Conservation (phyloP, 2,329 filamentous ascomycete genomes). For the Tolypocladium endophyticum region DNA sequence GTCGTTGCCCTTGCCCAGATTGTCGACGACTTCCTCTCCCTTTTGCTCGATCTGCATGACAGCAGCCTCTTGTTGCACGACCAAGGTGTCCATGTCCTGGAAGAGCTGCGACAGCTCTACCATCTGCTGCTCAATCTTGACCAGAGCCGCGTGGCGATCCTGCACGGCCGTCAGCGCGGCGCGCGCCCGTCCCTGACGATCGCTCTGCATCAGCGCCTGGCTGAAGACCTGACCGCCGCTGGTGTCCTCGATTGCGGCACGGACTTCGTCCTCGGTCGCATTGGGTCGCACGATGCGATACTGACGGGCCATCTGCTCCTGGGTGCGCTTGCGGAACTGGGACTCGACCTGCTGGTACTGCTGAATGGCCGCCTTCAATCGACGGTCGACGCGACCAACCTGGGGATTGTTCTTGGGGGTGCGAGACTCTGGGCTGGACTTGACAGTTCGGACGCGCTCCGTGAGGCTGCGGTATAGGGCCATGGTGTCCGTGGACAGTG, state of each 20-base stretch:
- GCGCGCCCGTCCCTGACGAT: constrained; percentile 71
- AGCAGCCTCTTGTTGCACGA: constrained; percentile 75
- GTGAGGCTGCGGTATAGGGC: constrained; percentile 69
- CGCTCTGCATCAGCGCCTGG: constrained; percentile 73
- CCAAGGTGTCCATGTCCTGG: constrained; percentile 76
- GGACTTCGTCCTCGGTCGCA: constrained; percentile 67
- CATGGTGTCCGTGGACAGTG: constrained; percentile 71
- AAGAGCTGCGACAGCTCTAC: constrained; percentile 79
- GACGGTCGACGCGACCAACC: constrained; percentile 69
- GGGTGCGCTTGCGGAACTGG: constrained; percentile 67
- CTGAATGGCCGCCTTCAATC: constrained; percentile 71
- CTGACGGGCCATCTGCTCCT: constrained; percentile 78
- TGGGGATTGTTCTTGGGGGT: constrained; percentile 67
- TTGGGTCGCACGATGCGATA: constrained; percentile 83
- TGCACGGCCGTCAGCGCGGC: constrained; percentile 70
- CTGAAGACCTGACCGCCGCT: constrained; percentile 73
- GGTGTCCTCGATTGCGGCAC: constrained; percentile 63
- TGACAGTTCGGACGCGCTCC: constrained; percentile 70
- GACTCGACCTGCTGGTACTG: constrained; percentile 73
- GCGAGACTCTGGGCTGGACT: constrained; percentile 67
- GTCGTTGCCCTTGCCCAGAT: constrained; percentile 75
- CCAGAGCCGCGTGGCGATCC: constrained; percentile 74
- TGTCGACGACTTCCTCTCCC: constrained; percentile 73
- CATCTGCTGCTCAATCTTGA: constrained; percentile 88
- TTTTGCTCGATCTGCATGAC: constrained; percentile 77